Evolutionary conservation across 257 asterid genomes (phyloP).

Genomic region (Parsonsia alboflavescens): DNA sequence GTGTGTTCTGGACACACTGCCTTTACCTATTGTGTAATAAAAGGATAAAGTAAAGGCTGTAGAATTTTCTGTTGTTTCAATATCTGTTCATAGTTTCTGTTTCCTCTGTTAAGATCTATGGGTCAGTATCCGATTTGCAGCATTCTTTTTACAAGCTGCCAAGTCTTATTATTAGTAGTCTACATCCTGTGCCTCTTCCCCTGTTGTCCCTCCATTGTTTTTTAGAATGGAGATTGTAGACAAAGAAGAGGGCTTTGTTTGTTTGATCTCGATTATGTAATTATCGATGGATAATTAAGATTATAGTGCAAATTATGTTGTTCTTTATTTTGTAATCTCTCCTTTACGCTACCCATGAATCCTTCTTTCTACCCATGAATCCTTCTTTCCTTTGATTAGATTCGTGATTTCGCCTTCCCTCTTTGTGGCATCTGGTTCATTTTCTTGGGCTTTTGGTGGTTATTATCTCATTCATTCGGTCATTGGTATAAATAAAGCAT

Average conservation of each 20-base stretch:
- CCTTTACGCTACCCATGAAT: not conserved
- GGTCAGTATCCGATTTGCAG: conserved; percentile 3
- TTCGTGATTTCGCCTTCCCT: no score
- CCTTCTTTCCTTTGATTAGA: not conserved
- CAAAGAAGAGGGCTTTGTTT: not conserved
- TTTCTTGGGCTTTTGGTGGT: no score
- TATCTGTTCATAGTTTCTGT: conserved; percentile 3
- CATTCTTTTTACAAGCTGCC: conserved; percentile 18
- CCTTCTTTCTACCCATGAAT: not conserved
- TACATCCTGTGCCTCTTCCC: not conserved
- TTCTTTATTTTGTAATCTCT: not conserved
- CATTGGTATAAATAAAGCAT: no score
- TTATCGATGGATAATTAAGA: not conserved
- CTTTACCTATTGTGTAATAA: conserved; percentile 11
- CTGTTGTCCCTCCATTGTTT: conserved; percentile 6
- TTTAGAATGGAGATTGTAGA: conserved; percentile 10
- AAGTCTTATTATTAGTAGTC: not conserved
- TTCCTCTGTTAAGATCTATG: not conserved
- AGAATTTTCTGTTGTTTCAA: conserved; percentile 10
- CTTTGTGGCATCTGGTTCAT: not conserved
- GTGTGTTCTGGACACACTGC: not conserved
- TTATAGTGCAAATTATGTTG: not conserved
- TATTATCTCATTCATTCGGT: no score
- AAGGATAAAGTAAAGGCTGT: conserved; percentile 9
- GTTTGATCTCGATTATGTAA: not conserved